These are phyloP conservation scores for Glomus cerebriforme DNA, from an alignment of 192 early-diverging fungal genomes.

Conservation along the genomic window DNA sequence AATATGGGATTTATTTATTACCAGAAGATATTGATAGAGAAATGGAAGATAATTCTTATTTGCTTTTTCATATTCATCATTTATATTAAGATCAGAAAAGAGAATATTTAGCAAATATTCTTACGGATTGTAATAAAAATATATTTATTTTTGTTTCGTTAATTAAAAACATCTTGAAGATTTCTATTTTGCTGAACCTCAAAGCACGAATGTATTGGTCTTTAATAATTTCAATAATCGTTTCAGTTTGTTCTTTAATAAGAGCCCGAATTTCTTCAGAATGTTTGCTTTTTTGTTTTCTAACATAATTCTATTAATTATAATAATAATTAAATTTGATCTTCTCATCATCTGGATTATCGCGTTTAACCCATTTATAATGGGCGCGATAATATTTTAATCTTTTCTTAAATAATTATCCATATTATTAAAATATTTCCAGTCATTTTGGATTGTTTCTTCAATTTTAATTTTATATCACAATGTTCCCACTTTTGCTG, in stretches of 20 bases:
- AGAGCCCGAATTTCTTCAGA: background rate
- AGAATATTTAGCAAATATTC: background rate
- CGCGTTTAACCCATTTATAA: background rate
- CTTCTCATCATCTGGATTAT: background rate
- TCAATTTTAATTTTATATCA: background rate
- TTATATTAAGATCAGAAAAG: background rate
- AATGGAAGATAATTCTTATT: background rate
- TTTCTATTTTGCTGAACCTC: background rate
- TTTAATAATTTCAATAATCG: background rate
- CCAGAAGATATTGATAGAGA: background rate
- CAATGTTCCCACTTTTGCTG: background rate
- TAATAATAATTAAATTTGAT: background rate
- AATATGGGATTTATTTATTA: background rate
- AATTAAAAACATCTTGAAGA: background rate
- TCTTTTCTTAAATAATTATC: background rate
- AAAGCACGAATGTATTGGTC: background rate
- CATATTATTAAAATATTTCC: background rate
- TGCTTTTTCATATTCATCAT: too few species aligned
- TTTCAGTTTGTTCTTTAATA: slow-evolving; percentile 1
- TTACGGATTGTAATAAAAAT: too few species aligned
- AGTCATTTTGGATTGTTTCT: background rate
- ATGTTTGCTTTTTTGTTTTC: background rate
- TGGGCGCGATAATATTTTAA: background rate
- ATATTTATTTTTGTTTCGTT: background rate
- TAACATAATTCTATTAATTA: background rate